Evolutionary conservation across 345 rosid genomes (phyloP).

Genomic region (Acer negundo): DNA sequence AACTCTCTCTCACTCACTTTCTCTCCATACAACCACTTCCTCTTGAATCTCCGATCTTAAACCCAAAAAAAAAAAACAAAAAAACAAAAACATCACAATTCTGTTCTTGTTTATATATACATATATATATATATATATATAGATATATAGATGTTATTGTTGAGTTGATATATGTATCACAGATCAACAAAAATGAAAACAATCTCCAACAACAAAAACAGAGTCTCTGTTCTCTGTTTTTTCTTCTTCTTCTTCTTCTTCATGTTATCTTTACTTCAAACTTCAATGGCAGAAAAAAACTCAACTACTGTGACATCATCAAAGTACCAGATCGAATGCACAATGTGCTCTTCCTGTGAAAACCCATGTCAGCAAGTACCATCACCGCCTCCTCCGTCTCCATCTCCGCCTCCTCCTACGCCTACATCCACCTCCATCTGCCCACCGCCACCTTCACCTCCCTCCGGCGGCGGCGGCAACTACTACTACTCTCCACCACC

Average conservation of each 20-base stretch:
- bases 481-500: constrained; percentile 73
- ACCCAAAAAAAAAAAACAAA: no score
- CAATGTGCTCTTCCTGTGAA: constrained; percentile 84
- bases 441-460: constrained; percentile 74
- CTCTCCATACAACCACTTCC: background rate
- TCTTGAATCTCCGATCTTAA: no score
- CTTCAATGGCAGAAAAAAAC: background rate
- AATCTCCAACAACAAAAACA: background rate
- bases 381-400: constrained; percentile 55
- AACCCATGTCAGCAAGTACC: constrained; percentile 56
- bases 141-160: no score
- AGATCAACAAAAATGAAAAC: constrained; percentile 34
- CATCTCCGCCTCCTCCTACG: constrained; percentile 48
- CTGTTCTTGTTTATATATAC: no score
- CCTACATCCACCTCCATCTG: constrained; percentile 39
- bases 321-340: constrained; percentile 69
- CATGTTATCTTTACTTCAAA: constrained; percentile 17
- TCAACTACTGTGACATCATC: constrained; percentile 28
- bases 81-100: no score
- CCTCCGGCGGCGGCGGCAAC: constrained; percentile 33
- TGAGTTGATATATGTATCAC: no score
- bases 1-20: background rate
- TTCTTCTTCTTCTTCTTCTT: constrained; percentile 22
- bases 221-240: constrained; percentile 12
- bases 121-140: no score